phyloP scores from a whole-genome alignment of 2,329 filamentous ascomycete genomes.

The Knufia fluminis region DNA sequence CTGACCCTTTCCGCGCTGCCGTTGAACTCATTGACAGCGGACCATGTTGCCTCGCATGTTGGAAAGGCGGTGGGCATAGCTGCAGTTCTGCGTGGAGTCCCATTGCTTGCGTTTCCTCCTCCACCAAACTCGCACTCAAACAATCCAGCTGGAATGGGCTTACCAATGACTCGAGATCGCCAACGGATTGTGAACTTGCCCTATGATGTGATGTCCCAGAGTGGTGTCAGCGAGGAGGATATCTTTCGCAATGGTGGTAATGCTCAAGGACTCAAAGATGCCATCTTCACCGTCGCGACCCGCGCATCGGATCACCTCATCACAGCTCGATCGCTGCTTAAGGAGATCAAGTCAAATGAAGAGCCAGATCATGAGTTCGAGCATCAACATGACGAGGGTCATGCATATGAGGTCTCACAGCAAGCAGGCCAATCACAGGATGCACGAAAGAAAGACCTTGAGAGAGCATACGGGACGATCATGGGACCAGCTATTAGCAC shows the following conservation, averaged over 20 bases:
- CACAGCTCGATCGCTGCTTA: constrained; percentile 84
- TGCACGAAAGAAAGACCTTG: constrained; percentile 40
- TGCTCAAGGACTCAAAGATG: constrained; percentile 77
- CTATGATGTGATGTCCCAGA: constrained; percentile 78
- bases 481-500: constrained; percentile 67
- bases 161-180: constrained; percentile 31
- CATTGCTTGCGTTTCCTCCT: constrained; percentile 72
- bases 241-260: constrained; percentile 70
- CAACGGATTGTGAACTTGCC: constrained; percentile 69
- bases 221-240: constrained; percentile 75
- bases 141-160: constrained; percentile 36
- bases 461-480: constrained; percentile 58
- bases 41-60: constrained; percentile 89
- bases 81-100: constrained; percentile 76
- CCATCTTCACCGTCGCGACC: constrained; percentile 84
- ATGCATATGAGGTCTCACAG: constrained; percentile 40
- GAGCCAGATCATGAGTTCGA: constrained; percentile 81
- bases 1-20: constrained; percentile 72
- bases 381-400: constrained; percentile 67
- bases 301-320: constrained; percentile 93
- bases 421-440: constrained; percentile 26
- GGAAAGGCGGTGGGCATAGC: constrained; percentile 88
- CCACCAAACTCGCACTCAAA: constrained; percentile 47
- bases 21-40: constrained; percentile 70
- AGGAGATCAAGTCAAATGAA: constrained; percentile 63